These are phyloP conservation scores for Plasmodium gaboni DNA, from an alignment of 169 alveolate genomes.

Conservation along the genomic window DNA sequence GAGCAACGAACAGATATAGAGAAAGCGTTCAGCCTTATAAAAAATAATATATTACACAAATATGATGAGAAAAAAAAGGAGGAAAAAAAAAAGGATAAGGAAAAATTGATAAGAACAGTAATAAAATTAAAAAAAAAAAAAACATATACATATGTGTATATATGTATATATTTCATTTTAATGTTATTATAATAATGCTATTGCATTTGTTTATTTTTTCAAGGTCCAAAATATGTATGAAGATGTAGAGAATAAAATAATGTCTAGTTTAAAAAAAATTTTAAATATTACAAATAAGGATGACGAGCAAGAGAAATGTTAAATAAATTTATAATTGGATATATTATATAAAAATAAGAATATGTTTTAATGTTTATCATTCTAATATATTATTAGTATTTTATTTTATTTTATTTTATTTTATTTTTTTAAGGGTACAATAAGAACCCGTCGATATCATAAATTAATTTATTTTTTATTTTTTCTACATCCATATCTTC, in stretches of 20 bases:
- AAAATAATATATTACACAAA: not conserved
- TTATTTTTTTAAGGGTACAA: conserved; percentile 8
- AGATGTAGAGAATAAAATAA: conserved; percentile 32
- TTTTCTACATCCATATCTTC: not conserved
- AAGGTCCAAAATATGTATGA: conserved; percentile 37
- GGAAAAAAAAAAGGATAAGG: conserved; percentile 4
- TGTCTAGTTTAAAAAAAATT: conserved; percentile 15
- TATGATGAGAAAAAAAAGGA: not conserved
- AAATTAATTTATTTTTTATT: conserved; percentile 1
- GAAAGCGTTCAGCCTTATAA: conserved; percentile 9
- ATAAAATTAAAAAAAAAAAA: not conserved
- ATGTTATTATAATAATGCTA: no score
- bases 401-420: not conserved
- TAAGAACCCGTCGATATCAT: conserved; percentile 13
- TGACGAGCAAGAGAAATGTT: not conserved
- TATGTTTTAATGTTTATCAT: not conserved
- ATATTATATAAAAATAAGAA: not conserved
- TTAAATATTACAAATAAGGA: not conserved
- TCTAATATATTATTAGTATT: not conserved
- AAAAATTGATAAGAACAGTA: conserved; percentile 28
- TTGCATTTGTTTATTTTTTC: not conserved
- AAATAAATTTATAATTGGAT: not conserved
- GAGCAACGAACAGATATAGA: conserved; percentile 19
- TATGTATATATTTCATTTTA: not conserved
- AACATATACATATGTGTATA: not conserved